Evolutionary conservation across 352 stramenopile species (phyloP).

Genomic region (Phytophthora tentaculata): DNA sequence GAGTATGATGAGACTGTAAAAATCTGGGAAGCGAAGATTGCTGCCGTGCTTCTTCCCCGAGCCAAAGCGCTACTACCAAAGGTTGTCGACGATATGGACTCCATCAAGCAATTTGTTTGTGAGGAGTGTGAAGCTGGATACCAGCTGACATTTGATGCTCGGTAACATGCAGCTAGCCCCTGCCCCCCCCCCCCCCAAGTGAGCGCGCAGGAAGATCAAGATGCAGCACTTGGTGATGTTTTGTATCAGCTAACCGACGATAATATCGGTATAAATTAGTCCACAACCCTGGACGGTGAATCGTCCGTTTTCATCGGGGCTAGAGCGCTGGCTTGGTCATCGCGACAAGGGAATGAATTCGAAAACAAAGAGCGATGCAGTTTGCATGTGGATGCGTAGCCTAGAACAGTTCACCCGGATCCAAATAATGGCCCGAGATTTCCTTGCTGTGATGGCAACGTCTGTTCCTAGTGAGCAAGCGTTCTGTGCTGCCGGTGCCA

Average conservation of each 20-base stretch:
- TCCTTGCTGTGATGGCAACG: conserved; percentile 25
- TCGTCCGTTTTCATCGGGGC: conserved; percentile 6
- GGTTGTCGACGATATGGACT: too few relatives aligned
- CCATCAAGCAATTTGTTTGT: too few relatives aligned
- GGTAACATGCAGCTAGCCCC: background rate
- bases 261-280: too few relatives aligned
- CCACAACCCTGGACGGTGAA: background rate
- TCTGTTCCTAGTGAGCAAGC: conserved; percentile 26
- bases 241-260: conserved; percentile 13
- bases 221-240: too few relatives aligned
- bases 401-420: too few relatives aligned
- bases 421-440: conserved; percentile 21
- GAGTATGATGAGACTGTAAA: too few relatives aligned
- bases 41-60: conserved; percentile 18
- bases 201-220: too few relatives aligned
- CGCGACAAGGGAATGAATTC: conserved; percentile 6
- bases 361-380: conserved; percentile 10
- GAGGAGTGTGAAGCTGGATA: conserved; percentile 14
- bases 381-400: too few relatives aligned
- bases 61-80: conserved; percentile 6
- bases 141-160: background rate
- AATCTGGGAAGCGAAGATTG: conserved; percentile 22
- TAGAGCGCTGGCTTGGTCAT: conserved; percentile 17
- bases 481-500: conserved; percentile 15
- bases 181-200: too few relatives aligned